Evolutionary conservation across 2,329 filamentous ascomycete species (phyloP), one percentile per base, ranked within the genome.

Genomic region (Cladosporium cucumerinum): DNA sequence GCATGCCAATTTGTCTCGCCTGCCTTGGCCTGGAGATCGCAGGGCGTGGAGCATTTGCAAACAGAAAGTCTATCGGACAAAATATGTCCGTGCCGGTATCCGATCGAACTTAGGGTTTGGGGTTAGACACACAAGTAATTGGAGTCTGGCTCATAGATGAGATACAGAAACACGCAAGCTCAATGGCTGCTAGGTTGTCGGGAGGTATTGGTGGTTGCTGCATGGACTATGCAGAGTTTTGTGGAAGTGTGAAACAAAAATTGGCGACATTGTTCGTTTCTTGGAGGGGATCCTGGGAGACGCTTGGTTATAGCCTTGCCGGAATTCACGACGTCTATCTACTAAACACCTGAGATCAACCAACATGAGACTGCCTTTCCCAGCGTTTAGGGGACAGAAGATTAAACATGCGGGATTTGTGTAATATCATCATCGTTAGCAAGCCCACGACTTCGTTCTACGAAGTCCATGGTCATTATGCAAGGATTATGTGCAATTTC

Each of bases 1-100:
- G 51, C 11, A 23, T 36, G 32, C n/a, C 49, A 10, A 52, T 10
- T 61, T 62, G 49, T 55, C 49, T n/a, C 54, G 49, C 60, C 46
- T 62, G 32, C 4, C 60, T 62, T 11, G 34, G 46, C 25, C 14
- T 14, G 51, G 60, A 43, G 60, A 62, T 21, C 14, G 36, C 60
- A 62, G 60, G 60, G 60, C 60, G 60, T 55, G 18, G n/a, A 25
- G 28, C 28, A 23, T 16, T 36, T 51, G 7, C 7, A 21, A 32
- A 28, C 26, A 16, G 54, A n/a, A n/a, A 36, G 21, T 39, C 21
- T 12, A 21, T 62, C 60, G 60, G 60, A 43, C 18, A 46, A 62
- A 62, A 55, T 34, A 43, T 25, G 49, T 55, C 60, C 60, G 60
- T 32, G n/a, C 30, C 23, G 25, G 12, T 12, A 51, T 18, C 34